These are phyloP conservation scores for Zygosaccharomyces sapae DNA, from an alignment of 1,139 yeast genomes.

Conservation along the genomic window DNA sequence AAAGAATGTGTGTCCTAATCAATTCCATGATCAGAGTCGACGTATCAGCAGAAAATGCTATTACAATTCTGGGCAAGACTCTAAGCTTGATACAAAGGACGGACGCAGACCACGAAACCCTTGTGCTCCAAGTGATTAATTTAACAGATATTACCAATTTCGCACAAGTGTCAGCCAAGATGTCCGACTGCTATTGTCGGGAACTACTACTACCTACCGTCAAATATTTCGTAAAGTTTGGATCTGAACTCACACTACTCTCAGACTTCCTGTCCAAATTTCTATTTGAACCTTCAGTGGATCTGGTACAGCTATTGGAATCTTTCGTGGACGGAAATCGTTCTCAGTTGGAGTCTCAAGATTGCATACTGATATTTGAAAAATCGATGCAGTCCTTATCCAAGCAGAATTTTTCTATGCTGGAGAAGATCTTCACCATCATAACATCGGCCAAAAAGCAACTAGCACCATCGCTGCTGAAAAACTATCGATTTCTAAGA, in stretches of 20 bases:
- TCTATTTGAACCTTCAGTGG: conserved; percentile 19
- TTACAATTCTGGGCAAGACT: conserved; percentile 22
- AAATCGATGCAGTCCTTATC: conserved; percentile 24
- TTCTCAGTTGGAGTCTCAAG: conserved; percentile 10
- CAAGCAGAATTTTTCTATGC: conserved; percentile 28
- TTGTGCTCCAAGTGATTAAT: conserved; percentile 22
- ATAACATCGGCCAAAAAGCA: conserved; percentile 39
- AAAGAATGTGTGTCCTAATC: conserved; percentile 25
- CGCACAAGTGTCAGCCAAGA: conserved; percentile 17
- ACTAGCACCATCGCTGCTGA: conserved; percentile 42
- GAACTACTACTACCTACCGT: conserved; percentile 25
- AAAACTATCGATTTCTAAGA: conserved; percentile 42
- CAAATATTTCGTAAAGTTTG: conserved; percentile 18
- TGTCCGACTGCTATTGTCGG: conserved; percentile 21
- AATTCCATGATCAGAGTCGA: conserved; percentile 30
- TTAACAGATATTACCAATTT: conserved; percentile 22
- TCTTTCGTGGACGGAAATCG: conserved; percentile 19
- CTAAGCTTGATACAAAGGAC: conserved; percentile 17
- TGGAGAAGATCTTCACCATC: conserved; percentile 43
- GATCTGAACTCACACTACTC: conserved; percentile 8
- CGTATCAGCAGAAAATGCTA: conserved; percentile 25
- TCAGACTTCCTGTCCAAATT: conserved; percentile 17
- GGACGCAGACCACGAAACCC: conserved; percentile 1
- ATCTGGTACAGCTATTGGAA: conserved; percentile 20
- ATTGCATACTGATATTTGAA: conserved; percentile 24